A percentile compares a stretch with the other conserved stretches of the same genome.
These are phyloP conservation scores for Castanea crenata DNA, from an alignment of 306 rosid species.

Conservation along the genomic window DNA sequence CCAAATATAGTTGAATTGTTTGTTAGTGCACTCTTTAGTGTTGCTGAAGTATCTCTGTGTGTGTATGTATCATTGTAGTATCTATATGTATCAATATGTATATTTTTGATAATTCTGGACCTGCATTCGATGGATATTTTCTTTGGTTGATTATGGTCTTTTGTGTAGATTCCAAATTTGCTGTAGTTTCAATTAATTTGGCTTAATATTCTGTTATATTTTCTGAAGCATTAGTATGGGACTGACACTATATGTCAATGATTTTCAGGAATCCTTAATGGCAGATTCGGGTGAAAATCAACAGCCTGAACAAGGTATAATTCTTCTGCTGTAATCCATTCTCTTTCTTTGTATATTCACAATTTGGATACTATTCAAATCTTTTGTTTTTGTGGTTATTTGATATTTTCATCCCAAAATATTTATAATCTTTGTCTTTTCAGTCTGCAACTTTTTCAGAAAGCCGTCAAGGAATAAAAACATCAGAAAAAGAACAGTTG, in stretches of 20 bases:
- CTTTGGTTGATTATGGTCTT: neutral
- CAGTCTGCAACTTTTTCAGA: constrained; percentile 51
- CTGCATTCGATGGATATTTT: neutral
- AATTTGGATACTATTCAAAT: neutral
- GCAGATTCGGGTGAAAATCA: constrained; percentile 30
- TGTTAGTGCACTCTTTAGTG: no score
- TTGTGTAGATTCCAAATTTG: neutral
- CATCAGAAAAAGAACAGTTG: constrained; percentile 33
- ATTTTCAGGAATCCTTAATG: constrained; percentile 16
- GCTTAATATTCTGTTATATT: neutral
- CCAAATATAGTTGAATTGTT: no score
- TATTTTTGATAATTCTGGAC: neutral
- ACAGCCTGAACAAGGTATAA: constrained; percentile 38
- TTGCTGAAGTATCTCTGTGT: no score
- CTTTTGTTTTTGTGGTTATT: neutral
- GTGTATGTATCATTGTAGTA: no score
- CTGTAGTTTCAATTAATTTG: neutral
- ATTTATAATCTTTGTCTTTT: neutral
- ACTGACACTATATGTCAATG: neutral
- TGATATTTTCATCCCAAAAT: neutral
- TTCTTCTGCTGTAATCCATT: neutral
- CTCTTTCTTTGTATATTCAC: neutral
- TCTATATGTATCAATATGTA: no score
- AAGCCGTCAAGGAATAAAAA: constrained; percentile 39
- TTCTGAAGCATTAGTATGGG: neutral